These are phyloP conservation scores for Liquidambar formosana DNA, from an alignment of 164 flowering plant species.

Conservation along the genomic window DNA sequence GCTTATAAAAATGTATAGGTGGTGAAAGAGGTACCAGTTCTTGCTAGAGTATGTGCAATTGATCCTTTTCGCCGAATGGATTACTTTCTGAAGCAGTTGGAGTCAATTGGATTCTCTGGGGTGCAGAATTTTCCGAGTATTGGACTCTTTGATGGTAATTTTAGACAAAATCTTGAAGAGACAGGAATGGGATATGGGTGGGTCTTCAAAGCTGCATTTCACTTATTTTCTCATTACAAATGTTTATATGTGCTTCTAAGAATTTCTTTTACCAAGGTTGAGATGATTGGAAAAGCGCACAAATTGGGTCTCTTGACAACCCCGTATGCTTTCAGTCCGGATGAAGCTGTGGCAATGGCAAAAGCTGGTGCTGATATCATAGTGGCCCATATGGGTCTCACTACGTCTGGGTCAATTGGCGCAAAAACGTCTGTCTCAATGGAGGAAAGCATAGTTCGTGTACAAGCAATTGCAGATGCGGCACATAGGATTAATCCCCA, in stretches of 20 bases:
- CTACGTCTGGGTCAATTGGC: conserved; percentile 92
- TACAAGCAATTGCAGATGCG: conserved; percentile 93
- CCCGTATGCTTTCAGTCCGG: conserved; percentile 85
- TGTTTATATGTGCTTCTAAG: neutral
- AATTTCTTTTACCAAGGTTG: conserved; percentile 43
- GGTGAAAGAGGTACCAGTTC: conserved; percentile 84
- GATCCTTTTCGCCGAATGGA: conserved; percentile 96
- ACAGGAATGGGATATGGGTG: conserved; percentile 99
- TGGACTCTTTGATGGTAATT: conserved; percentile 93
- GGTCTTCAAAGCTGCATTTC: conserved; percentile 7
- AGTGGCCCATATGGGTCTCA: conserved; percentile 98
- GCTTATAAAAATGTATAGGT: conserved; percentile 46
- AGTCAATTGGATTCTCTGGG: conserved; percentile 82
- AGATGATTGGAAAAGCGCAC: conserved; percentile 89
- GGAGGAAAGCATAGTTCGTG: conserved; percentile 76
- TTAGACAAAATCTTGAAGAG: conserved; percentile 95
- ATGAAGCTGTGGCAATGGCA: conserved; percentile 87
- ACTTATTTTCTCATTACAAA: neutral
- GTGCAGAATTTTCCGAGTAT: conserved; percentile 98
- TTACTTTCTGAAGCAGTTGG: conserved; percentile 76
- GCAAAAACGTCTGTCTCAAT: conserved; percentile 82
- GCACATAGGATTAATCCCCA: conserved; percentile 68
- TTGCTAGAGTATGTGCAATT: conserved; percentile 94
- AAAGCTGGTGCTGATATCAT: conserved; percentile 94
- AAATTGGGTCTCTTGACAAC: conserved; percentile 86